Evolutionary conservation across 345 rosid species (phyloP).

Genomic region (Ceriops tagal): DNA sequence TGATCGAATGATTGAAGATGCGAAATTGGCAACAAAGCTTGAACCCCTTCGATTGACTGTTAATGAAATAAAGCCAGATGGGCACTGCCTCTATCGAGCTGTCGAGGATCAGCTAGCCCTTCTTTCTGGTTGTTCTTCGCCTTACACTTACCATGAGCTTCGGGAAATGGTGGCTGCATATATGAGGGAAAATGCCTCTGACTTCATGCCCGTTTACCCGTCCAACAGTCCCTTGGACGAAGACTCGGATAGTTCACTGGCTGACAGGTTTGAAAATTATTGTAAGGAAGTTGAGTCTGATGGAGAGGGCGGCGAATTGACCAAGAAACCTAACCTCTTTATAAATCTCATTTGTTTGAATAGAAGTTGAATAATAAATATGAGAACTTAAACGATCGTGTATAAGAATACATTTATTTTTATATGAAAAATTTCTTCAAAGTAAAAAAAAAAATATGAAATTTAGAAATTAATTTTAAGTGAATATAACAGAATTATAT

Average conservation of each 20-base stretch:
- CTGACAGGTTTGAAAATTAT: conserved; percentile 52
- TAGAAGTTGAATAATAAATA: no score
- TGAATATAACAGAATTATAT: no score
- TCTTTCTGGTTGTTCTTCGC: conserved; percentile 60
- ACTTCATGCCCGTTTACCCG: conserved; percentile 55
- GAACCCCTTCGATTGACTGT: conserved; percentile 64
- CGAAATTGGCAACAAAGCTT: conserved; percentile 50
- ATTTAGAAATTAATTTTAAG: no score
- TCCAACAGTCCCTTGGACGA: conserved; percentile 38
- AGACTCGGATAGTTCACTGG: conserved; percentile 27
- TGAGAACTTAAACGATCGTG: no score
- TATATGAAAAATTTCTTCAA: no score
- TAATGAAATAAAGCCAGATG: conserved; percentile 82
- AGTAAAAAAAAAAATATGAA: no score
- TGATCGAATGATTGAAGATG: conserved; percentile 61
- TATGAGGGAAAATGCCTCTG: conserved; percentile 59
- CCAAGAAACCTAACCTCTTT: no score
- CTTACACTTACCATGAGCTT: conserved; percentile 58
- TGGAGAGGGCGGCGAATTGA: no score
- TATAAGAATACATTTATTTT: no score
- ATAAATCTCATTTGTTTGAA: no score
- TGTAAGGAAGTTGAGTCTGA: conserved; percentile 64
- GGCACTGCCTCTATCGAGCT: conserved; percentile 90
- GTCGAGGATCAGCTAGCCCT: conserved; percentile 76
- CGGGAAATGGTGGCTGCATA: conserved; percentile 77